These are phyloP conservation scores for Murraya koenigii DNA, from an alignment of 345 rosid species.

Conservation along the genomic window DNA sequence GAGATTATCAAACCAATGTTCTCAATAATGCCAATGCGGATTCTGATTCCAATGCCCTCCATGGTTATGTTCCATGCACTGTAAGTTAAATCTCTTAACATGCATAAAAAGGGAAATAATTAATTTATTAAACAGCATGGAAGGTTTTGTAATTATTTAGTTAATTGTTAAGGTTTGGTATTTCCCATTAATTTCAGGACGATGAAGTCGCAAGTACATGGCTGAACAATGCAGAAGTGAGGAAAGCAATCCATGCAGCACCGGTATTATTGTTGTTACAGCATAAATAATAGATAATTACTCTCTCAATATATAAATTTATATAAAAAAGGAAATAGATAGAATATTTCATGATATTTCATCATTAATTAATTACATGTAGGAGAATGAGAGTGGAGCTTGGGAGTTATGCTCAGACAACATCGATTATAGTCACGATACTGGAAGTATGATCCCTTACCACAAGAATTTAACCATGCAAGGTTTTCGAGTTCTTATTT, in stretches of 20 bases:
- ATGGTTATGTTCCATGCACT: constrained; percentile 21
- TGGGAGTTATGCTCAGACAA: constrained; percentile 48
- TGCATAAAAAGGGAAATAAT: too few relatives aligned
- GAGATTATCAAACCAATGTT: too few relatives aligned
- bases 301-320: too few relatives aligned
- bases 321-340: too few relatives aligned
- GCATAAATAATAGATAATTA: too few relatives aligned
- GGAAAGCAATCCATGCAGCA: constrained; percentile 42
- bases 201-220: constrained; percentile 39
- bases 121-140: too few relatives aligned
- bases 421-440: constrained; percentile 18
- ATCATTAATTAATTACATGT: not conserved
- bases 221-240: constrained; percentile 37
- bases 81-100: constrained; percentile 30
- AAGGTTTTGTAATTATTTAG: too few relatives aligned
- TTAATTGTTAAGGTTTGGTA: too few relatives aligned
- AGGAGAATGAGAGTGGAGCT: constrained; percentile 28
- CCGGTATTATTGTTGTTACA: constrained; percentile 16
- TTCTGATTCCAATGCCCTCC: too few relatives aligned
- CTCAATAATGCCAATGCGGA: too few relatives aligned
- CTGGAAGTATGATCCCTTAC: constrained; percentile 49
- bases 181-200: constrained; percentile 12
- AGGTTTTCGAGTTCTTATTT: constrained; percentile 55
- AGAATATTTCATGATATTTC: not conserved
- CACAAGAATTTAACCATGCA: constrained; percentile 41